Conservation (phyloP, 2,329 filamentous ascomycete species). For the Xylogone sp. region DNA sequence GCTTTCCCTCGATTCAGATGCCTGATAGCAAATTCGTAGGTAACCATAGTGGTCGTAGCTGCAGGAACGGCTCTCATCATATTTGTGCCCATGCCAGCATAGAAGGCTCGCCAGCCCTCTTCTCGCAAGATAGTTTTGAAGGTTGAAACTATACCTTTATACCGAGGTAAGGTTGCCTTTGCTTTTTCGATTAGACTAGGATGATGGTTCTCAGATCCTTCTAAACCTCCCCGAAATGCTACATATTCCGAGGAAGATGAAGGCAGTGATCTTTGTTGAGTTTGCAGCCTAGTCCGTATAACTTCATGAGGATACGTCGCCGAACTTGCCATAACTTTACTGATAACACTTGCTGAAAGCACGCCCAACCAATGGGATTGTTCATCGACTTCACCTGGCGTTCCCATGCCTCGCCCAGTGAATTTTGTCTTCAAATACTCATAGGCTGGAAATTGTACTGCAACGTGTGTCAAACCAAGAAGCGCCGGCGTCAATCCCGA, state of each 20-base stretch:
- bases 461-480: constrained; percentile 88
- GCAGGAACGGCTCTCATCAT: constrained; percentile 94
- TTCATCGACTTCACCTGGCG: constrained; percentile 48
- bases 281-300: constrained; percentile 87
- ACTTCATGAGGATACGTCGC: constrained; percentile 98
- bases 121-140: constrained; percentile 81
- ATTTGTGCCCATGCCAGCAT: constrained; percentile 95
- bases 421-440: constrained; percentile 90
- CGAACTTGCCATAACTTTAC: constrained; percentile 90
- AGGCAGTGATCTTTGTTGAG: constrained; percentile 71
- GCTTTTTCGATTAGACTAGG: constrained; percentile 23
- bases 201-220: constrained; percentile 15
- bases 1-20: constrained; percentile 21
- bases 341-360: constrained; percentile 82
- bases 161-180: constrained; percentile 40
- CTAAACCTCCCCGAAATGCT: constrained; percentile 34
- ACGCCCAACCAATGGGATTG: constrained; percentile 79
- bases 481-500: constrained; percentile 90
- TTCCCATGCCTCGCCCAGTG: constrained; percentile 84
- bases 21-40: constrained; percentile 71
- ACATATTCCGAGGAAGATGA: constrained; percentile 47
- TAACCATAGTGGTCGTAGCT: constrained; percentile 95
- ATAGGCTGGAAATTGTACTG: constrained; percentile 95
- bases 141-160: constrained; percentile 76
- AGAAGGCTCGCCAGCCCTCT: constrained; percentile 95